Evolutionary conservation across 306 rosid species (phyloP).

Genomic region (Trifolium repens): DNA sequence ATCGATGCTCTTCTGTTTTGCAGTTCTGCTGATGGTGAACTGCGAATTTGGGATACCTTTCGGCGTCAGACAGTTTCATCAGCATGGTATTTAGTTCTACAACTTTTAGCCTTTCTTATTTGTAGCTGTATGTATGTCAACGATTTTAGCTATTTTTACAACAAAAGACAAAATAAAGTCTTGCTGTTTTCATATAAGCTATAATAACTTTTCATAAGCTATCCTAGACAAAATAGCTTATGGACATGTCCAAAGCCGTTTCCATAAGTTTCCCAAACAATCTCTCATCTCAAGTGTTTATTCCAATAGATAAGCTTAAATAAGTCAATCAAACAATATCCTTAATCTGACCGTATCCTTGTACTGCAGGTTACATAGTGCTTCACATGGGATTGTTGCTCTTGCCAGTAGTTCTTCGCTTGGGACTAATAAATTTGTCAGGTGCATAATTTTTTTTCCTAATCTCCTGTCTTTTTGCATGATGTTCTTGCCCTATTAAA

Average conservation of each 20-base stretch:
- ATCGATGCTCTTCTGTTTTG: conserved; percentile 25
- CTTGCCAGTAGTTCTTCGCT: conserved; percentile 66
- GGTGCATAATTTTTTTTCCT: conserved; percentile 46
- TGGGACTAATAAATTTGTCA: conserved; percentile 71
- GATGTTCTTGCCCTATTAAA: neutral
- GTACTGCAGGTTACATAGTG: conserved; percentile 77
- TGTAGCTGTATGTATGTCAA: neutral
- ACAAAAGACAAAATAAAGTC: neutral
- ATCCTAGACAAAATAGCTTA: neutral
- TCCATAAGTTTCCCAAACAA: neutral
- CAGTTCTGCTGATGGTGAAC: conserved; percentile 89
- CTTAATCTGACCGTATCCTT: neutral
- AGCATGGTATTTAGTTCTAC: conserved; percentile 55
- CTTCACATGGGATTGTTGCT: conserved; percentile 76
- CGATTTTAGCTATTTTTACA: neutral
- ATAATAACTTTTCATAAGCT: neutral
- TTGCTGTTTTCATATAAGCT: neutral
- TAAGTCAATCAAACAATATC: neutral
- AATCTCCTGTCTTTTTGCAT: neutral
- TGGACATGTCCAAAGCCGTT: neutral
- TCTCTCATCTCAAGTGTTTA: neutral
- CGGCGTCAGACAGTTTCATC: conserved; percentile 82
- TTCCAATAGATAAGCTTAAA: neutral
- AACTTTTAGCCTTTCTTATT: neutral
- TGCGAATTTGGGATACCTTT: conserved; percentile 82